Percentiles rank a stretch among this genome's conserved stretches.
phyloP scores from a whole-genome alignment of 2,329 filamentous ascomycete genomes.

The Emergomyces africanus region DNA sequence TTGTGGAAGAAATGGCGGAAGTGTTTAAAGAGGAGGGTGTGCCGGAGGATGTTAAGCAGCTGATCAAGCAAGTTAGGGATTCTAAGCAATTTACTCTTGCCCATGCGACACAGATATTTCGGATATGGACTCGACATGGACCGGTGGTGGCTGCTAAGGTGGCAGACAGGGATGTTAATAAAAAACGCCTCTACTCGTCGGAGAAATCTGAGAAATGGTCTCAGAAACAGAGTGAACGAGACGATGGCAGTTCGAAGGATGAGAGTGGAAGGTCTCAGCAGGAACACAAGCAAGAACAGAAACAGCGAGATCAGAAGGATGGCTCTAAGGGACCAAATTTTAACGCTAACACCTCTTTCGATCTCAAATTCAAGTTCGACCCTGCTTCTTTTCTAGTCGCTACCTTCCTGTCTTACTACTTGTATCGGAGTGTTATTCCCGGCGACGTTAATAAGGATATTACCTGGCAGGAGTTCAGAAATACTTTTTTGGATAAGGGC shows the following conservation, averaged over 20 bases:
- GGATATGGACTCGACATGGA: constrained; percentile 45
- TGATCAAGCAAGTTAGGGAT: constrained; percentile 44
- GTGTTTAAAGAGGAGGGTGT: constrained; percentile 56
- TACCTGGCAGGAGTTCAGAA: constrained; percentile 93
- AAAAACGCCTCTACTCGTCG: constrained; percentile 8
- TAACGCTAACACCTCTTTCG: constrained; percentile 22
- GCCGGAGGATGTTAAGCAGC: constrained; percentile 53
- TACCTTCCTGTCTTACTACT: constrained; percentile 48
- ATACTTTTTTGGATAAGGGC: constrained; percentile 89
- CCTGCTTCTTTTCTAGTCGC: constrained; percentile 44
- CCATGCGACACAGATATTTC: constrained; percentile 48
- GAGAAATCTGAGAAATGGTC: constrained; percentile 7
- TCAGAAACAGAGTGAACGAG: constrained; percentile 10
- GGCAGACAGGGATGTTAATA: constrained; percentile 12
- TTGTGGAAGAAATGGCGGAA: constrained; percentile 48
- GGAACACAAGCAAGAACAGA: constrained; percentile 19
- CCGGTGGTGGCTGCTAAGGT: constrained; percentile 34
- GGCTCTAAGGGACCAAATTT: constrained; percentile 9
- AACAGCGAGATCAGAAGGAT: constrained; percentile 19
- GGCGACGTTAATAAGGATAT: constrained; percentile 63
- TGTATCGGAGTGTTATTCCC: constrained; percentile 53
- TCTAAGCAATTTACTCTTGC: constrained; percentile 37
- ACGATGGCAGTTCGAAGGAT: constrained; percentile 11
- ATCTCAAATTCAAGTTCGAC: constrained; percentile 40
- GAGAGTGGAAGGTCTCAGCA: constrained; percentile 2